Base-by-base conservation (phyloP, 2,329 filamentous ascomycete species). In the Orbilia ellipsospora region DNA sequence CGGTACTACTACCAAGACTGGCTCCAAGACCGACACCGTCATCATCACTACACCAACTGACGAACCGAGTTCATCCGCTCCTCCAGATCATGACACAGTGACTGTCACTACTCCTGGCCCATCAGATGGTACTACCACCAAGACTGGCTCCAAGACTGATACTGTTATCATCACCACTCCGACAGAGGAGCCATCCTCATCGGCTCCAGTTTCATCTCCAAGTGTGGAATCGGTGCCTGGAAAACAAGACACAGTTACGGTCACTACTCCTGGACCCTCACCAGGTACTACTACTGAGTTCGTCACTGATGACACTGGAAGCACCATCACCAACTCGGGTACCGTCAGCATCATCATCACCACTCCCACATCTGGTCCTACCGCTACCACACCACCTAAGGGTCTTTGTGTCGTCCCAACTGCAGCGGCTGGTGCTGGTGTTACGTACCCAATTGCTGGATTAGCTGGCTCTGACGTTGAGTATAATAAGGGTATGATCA, bases 361-460 rank as follows among this genome's bases (percentile, higher is more conserved):
- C n/a, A n/a, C n/a, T n/a, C n/a, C n/a, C n/a, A n/a, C n/a, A n/a
- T 13, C 45, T n/a, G n/a, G n/a, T n/a, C n/a, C n/a, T n/a, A n/a
- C n/a, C n/a, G n/a, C n/a, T n/a, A n/a, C n/a, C n/a, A n/a, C n/a
- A n/a, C 20, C 23, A 44, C 28, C 45, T 16, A 50, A 50, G 20
- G 31, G 56, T 26, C 55, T 68, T 13, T 68, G 65, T 26, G 26
- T 48, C 8, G 23, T 45, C 4, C 45, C 65, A 55, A 18, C 48
- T 23, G 28, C n/a, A n/a, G n/a, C n/a, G n/a, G n/a, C n/a, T n/a
- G n/a, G n/a, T n/a, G n/a, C n/a, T n/a, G n/a, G n/a, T n/a, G n/a
- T 65, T 3, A 28, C 3, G 7, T 73, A 54, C 40, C 61, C 68
- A 20, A 44, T 65, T 26, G 62, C 16, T 13, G 54, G 44, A 6